Percentiles rank a stretch among this genome's conserved stretches.
Evolutionary conservation across 495 filamentous ascomycete species (phyloP).

Genomic region (Daldinia decipiens): DNA sequence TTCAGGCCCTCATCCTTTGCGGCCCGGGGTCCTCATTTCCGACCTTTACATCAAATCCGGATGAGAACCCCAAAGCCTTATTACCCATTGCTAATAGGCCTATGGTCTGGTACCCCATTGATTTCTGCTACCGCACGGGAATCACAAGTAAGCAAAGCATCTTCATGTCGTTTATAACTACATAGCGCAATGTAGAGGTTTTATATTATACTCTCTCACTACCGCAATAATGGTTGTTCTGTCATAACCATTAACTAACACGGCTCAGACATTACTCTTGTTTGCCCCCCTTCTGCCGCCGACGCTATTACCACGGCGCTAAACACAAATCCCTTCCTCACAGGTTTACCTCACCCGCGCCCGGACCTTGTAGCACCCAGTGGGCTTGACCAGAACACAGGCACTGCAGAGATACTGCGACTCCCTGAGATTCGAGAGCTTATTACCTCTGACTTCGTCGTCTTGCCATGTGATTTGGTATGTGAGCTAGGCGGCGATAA

Average conservation of each 20-base stretch:
- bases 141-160: conserved; percentile 69
- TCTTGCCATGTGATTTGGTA: conserved; percentile 92
- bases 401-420: conserved; percentile 90
- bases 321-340: conserved; percentile 86
- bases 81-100: conserved; percentile 93
- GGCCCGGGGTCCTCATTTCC: conserved; percentile 90
- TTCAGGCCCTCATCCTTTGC: conserved; percentile 93
- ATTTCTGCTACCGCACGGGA: conserved; percentile 88
- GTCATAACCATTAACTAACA: conserved; percentile 16
- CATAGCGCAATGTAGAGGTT: background rate
- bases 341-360: conserved; percentile 77
- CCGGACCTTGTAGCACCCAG: conserved; percentile 79
- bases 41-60: conserved; percentile 89
- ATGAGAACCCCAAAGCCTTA: conserved; percentile 90
- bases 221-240: background rate
- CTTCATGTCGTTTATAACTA: background rate
- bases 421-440: conserved; percentile 74
- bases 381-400: conserved; percentile 77
- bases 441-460: conserved; percentile 85
- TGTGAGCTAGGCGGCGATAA: conserved; percentile 87
- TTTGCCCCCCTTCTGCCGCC: conserved; percentile 79
- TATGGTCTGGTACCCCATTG: conserved; percentile 94
- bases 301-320: conserved; percentile 79
- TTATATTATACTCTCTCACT: background rate
- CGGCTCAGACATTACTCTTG: conserved; percentile 76